A percentile compares a stretch with the other conserved stretches of the same genome.
Conservation (phyloP, 768 basidiomycete genomes). For the Thelephora aurantiotincta region DNA sequence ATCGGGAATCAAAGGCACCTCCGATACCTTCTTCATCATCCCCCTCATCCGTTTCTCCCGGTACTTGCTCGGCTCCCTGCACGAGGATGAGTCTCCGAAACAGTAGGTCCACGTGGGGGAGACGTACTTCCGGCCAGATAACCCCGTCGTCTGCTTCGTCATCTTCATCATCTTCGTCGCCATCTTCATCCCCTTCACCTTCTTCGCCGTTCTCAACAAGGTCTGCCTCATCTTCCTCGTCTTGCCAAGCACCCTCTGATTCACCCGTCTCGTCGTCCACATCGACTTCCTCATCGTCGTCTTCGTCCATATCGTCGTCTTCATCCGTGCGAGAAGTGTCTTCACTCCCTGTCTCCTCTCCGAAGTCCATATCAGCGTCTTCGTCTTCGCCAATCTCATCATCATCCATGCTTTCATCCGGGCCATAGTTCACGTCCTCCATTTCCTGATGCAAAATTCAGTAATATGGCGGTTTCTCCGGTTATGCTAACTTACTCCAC, state of each 20-base stretch:
- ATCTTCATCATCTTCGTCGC: slow-evolving; percentile 20
- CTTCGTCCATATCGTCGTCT: slow-evolving; percentile 36
- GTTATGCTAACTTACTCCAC: slow-evolving; percentile 46
- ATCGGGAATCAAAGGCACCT: slow-evolving; percentile 21
- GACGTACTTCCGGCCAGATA: slow-evolving; percentile 23
- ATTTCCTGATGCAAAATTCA: slow-evolving; percentile 45
- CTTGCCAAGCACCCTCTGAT: slow-evolving; percentile 48
- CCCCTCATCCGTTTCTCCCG: slow-evolving; percentile 22
- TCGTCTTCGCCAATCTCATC: slow-evolving; percentile 72
- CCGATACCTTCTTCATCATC: slow-evolving; percentile 46
- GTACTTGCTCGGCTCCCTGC: slow-evolving; percentile 16
- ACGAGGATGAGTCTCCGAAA: not conserved
- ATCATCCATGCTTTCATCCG: slow-evolving; percentile 70
- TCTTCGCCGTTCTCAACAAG: slow-evolving; percentile 35
- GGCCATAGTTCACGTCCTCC: slow-evolving; percentile 60
- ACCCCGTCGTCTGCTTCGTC: slow-evolving; percentile 24
- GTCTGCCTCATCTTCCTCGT: slow-evolving; percentile 55
- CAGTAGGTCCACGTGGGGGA: not conserved
- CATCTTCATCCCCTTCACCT: slow-evolving; percentile 28
- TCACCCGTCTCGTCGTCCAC: slow-evolving; percentile 43
- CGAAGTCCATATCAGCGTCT: slow-evolving; percentile 82
- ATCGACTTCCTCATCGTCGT: slow-evolving; percentile 55
- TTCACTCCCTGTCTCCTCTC: slow-evolving; percentile 70
- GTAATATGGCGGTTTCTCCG: slow-evolving; percentile 6
- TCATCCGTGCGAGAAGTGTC: slow-evolving; percentile 69